Evolutionary conservation across 331 rosid species (phyloP), one percentile per base, ranked within the genome.

Genomic region (Malus hybrid): DNA sequence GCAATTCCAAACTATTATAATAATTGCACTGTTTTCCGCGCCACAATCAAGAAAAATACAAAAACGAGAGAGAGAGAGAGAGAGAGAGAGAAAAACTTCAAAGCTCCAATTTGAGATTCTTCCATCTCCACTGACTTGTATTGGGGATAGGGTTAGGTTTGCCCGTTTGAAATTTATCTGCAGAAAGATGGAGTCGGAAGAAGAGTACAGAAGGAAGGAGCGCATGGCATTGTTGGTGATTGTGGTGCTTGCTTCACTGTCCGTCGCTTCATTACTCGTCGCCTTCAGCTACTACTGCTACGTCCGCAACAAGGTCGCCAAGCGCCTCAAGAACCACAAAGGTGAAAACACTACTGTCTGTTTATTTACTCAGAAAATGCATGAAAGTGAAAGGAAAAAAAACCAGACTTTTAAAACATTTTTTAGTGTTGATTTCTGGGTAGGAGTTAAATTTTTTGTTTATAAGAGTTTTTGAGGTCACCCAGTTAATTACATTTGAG

Each of bases 201-300:
- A 84, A 11, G 91, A 67, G 32, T 83, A 92, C 70, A 71, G 82
- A 84, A 86, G 89, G 76, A 91, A 88, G 75, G 82, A 86, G 73
- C 87, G 82, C 46, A 71, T 78, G 73, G 93, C 79, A 20, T 64
- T 92, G 50, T 72, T 88, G 12, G 81, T 78, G 39, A 82, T 95
- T 61, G 75, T 87, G 19, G 84, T 86, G 28, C 77, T 95, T 6
- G 97, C 99, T 50, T 92, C 99, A 1, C 28, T 91, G 7, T 82
- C 97, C 33, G 87, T 94, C 52, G 88, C 86, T 71, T 85, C 97
- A 1, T 63, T 91, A 79, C 79, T 90, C 46, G 90, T 90, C 63
- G 96, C 97, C 33, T 81, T 92, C 78, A 81, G 91, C 80, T 94
- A 94, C 87, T 94, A 94, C 75, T 92, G 97, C 86, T 89, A 92